Base-by-base conservation (phyloP, 306 rosid genomes). In the Citrullus colocynthis region DNA sequence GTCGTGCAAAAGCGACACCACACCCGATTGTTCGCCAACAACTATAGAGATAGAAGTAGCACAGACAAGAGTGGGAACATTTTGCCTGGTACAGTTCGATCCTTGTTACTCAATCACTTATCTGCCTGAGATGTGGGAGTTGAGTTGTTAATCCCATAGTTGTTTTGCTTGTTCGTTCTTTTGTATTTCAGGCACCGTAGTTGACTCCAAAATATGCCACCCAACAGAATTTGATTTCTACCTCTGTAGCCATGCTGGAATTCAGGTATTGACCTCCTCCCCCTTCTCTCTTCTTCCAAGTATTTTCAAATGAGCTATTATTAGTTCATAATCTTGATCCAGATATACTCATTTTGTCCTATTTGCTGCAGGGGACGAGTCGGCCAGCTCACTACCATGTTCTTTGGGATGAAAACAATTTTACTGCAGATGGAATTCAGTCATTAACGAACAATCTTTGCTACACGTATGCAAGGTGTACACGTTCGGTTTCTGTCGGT, bases 1-100 rank as follows among this genome's bases (percentile, higher is more conserved):
- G 91, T 94, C 9, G 98, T 94, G 21, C 98, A 94, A 85, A 94
- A 94, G 80, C 87, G 98, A 64, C 98, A 94, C 71, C 98, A 94
- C 75, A 94, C 98, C 4, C 90, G 97, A 64, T 79, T 94, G 76
- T 94, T 94, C 28, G 85, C 97, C 13, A 90, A 86, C 79, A 92
- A 92, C 81, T 89, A 94, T 78, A 84, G 89, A 84, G 97, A 94
- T 83, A 87, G 80, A 76, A 85, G 88, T 87, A 91, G 96, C 82
- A 84, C 85, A 34, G 98, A 93, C 85, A 91, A 75, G 89, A 92
- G 97, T 75, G 97, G 98, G 85, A 94, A 93, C 82, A 77, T 93
- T 76, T 80, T 93, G 83, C 98, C 98, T 36, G 98, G 98, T 90
- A 82, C 77, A 52, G 32, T 84, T 84, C 58, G 32, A 82, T 18